phyloP scores from a whole-genome alignment of 2,329 filamentous ascomycete species.

The Meredithiella fracta region DNA sequence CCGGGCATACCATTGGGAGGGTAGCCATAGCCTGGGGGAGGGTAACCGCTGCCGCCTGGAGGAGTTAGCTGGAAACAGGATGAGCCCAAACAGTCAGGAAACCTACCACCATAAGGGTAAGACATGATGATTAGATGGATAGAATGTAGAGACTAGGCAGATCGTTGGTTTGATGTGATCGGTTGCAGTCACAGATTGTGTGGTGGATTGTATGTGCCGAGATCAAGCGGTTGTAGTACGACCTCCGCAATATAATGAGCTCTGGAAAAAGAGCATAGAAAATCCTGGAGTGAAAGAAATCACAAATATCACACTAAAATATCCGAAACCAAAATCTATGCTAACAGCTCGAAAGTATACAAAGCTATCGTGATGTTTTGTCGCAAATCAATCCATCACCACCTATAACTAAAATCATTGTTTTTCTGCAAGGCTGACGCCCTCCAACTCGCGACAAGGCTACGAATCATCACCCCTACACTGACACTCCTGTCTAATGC shows the following conservation, averaged over 20 bases:
- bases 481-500: neutral
- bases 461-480: constrained; percentile 2
- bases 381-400: neutral
- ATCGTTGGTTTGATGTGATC: neutral
- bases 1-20: constrained; percentile 37
- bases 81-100: neutral
- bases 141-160: neutral
- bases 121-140: constrained; percentile 27
- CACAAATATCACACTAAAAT: too few species aligned
- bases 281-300: too few species aligned
- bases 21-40: constrained; percentile 59
- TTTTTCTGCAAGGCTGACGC: constrained; percentile 9
- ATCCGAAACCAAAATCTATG: too few species aligned
- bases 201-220: neutral
- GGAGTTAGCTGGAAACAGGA: neutral
- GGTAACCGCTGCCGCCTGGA: constrained; percentile 27
- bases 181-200: neutral
- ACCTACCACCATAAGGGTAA: constrained; percentile 43
- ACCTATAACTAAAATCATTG: constrained; percentile 1
- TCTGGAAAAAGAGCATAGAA: neutral
- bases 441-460: neutral
- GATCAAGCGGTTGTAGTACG: neutral
- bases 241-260: too few species aligned
- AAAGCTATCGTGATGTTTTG: neutral
- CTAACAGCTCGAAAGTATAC: neutral